Evolutionary conservation across 2,329 filamentous ascomycete genomes (phyloP), one percentile per base, ranked within the genome.

Genomic region (Trichoderma sp.): DNA sequence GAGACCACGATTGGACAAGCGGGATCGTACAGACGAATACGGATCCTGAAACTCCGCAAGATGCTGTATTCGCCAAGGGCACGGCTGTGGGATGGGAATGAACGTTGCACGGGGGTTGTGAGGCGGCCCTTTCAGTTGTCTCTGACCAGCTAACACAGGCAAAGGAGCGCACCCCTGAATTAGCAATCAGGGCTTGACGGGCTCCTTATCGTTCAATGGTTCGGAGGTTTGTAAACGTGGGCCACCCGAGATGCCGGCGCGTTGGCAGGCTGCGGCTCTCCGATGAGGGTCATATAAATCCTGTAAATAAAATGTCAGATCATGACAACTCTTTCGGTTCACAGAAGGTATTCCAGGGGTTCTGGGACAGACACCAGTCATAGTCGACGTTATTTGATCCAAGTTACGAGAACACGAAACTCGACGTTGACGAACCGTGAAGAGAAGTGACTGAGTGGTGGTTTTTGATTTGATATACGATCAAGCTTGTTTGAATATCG

Each of bases 1-100:
- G 20, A 26, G 15, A 17, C 64, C 64, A 57, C 32, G 53, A 68
- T 68, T 58, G 65, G 65, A 43, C 28, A 68, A 47, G 65, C 34
- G 53, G 65, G 53, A 68, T 68, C 65, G 65, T n/a, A 43, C 62
- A 65, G 15, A 23, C 30, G 20, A 28, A 13, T 47, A 13, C 23
- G 15, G 36, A 17, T 36, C 0, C 15, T 17, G 30, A 68, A 68
- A 68, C 23, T 68, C 65, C 65, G 65, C 65, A 68, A 47, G 23
- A 59, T 28, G 36, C 23, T 13, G 47, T 23, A 34, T 67, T 67
- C 12, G 26, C 9, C 47, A 39, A 20, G 57, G 15, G n/a, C 55
- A 9, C 28, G 17, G 17, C 55, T 32, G n/a, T n/a, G n/a, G n/a
- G 30, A 28, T 58, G 55, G 32, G 36, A 28, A 28, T 6, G 6